phyloP scores from a whole-genome alignment of 73 alveolate species.

The Stentor coeruleus region DNA sequence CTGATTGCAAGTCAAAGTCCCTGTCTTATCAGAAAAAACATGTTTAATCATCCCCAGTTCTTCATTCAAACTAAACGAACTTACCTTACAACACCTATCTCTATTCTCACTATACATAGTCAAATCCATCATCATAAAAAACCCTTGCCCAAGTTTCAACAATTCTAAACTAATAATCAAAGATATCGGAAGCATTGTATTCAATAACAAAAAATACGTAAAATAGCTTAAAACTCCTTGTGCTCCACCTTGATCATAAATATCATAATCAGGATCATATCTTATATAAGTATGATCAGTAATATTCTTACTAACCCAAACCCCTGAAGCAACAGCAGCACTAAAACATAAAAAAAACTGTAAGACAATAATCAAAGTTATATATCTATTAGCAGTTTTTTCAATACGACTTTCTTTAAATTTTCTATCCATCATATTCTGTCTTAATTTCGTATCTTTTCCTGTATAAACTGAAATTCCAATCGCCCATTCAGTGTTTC shows the following conservation, averaged over 20 bases:
- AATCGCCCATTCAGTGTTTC: conserved; percentile 80
- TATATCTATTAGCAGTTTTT: not conserved
- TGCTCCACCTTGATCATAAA: too few relatives aligned
- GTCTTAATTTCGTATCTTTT: conserved; percentile 30
- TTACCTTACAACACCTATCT: conserved; percentile 57
- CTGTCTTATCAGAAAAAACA: conserved; percentile 70
- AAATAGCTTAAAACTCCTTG: conserved; percentile 77
- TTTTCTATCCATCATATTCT: not conserved
- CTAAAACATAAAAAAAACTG: conserved; percentile 1
- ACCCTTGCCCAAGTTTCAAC: conserved; percentile 85
- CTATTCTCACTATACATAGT: conserved; percentile 72
- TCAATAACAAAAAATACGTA: conserved; percentile 86
- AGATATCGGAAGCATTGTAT: conserved; percentile 96
- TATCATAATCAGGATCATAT: not conserved
- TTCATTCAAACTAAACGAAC: conserved; percentile 54
- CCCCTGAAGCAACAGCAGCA: conserved; percentile 30
- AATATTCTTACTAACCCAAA: conserved; percentile 22
- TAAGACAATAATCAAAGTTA: not conserved
- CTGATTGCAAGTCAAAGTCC: conserved; percentile 66
- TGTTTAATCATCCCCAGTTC: conserved; percentile 65
- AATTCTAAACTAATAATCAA: conserved; percentile 89
- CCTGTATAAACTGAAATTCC: conserved; percentile 96
- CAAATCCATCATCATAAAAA: conserved; percentile 68
- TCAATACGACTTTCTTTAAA: conserved; percentile 26
- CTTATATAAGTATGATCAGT: conserved; percentile 28